Percentiles rank a stretch among this genome's conserved stretches.
These are phyloP conservation scores for Annulohypoxylon bovei DNA, from an alignment of 495 filamentous ascomycete genomes.

Conservation along the genomic window DNA sequence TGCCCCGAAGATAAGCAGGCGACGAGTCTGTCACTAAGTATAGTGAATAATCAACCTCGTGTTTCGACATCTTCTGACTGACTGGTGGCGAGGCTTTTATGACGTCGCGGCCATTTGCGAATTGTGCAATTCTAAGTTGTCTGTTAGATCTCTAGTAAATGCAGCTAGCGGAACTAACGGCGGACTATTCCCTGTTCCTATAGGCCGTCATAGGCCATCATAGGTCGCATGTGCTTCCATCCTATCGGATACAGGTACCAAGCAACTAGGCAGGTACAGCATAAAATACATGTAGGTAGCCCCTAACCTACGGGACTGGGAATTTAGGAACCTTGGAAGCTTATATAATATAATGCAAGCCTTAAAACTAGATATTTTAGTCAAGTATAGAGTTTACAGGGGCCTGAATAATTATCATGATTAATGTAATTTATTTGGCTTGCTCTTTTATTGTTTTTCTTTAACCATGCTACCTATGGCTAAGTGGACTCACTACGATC, in stretches of 20 bases:
- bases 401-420: neutral
- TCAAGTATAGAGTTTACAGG: neutral
- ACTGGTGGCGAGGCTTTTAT: slow-evolving; percentile 7
- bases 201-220: too few relatives aligned
- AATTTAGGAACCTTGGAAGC: neutral
- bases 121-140: slow-evolving; percentile 8
- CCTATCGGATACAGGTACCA: slow-evolving; percentile 10
- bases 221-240: too few relatives aligned
- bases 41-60: slow-evolving; percentile 63
- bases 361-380: neutral
- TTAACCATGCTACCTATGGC: slow-evolving; percentile 34
- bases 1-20: slow-evolving; percentile 71
- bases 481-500: slow-evolving; percentile 25
- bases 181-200: slow-evolving; percentile 5
- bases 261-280: neutral
- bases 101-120: slow-evolving; percentile 7
- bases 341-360: neutral
- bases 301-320: neutral
- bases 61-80: slow-evolving; percentile 43
- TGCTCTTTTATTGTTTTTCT: slow-evolving; percentile 28
- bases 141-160: neutral
- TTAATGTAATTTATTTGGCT: slow-evolving; percentile 20
- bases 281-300: neutral
- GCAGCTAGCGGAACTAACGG: slow-evolving; percentile 19
- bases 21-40: slow-evolving; percentile 96